Base-by-base conservation (phyloP, 176 grass and related monocot species). In the Chrysopogon serrulatus region DNA sequence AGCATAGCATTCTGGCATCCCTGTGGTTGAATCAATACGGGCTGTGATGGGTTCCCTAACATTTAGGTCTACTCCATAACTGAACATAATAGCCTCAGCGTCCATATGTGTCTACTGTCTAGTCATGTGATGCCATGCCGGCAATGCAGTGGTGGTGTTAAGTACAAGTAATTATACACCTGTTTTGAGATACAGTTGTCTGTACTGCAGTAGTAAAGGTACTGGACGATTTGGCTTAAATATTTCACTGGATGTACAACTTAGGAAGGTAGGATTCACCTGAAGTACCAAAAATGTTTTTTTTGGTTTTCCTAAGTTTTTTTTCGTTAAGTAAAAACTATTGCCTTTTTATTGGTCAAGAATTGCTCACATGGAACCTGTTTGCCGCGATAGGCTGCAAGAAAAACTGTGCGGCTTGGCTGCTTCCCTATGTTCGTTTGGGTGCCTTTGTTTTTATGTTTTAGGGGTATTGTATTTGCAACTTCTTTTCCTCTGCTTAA, bases 51-150 rank as follows among this genome's bases (percentile, higher is more conserved):
- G 36, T 73, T 84, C 35, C 44, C 81, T 73, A 79, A 28, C 2
- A 73, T 76, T 32, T 66, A 65, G 80, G 23, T 35, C 68, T 72
- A 84, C 21, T 65, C 33, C 27, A 72, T 84, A 56, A 57, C 57
- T 79, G 56, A 57, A 34, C 33, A 54, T 57, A 84, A 23, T 68
- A 79, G 73, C 31, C 31, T 78, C 39, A 73, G 45, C 17, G 21
- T 17, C 39, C 19, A 39, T 31, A 79, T 36, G 32, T 63, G 26
- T 31, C 26, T 47, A n/a, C 13, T 12, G 31, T 44, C 37, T 44
- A 67, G 26, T 47, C 49, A 70, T 70, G 74, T 19, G 21, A 71
- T 33, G 73, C 32, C 53, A 77, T 33, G 53, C 49, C 1, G 9
- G 57, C 24, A 83, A 80, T 34, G 26, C 27, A 57, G 44, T 57